Evolutionary conservation across 176 grass and related monocot genomes (phyloP).

Genomic region (Carex littledalei): DNA sequence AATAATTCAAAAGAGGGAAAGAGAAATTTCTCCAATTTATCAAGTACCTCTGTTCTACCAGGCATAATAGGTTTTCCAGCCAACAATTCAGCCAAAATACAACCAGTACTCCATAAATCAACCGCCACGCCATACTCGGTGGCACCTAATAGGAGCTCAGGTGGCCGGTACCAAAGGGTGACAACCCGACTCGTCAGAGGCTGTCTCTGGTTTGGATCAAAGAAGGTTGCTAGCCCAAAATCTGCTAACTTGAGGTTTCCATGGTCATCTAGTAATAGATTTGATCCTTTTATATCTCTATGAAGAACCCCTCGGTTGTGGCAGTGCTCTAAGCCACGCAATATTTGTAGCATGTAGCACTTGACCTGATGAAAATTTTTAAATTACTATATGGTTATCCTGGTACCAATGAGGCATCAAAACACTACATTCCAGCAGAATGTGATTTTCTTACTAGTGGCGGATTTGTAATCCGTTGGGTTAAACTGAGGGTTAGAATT

Average conservation of each 20-base stretch:
- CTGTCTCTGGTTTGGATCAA: constrained; percentile 29
- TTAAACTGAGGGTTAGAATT: not conserved
- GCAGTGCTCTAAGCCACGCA: constrained; percentile 38
- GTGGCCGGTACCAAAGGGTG: constrained; percentile 48
- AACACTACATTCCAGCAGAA: not conserved
- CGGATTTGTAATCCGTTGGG: not conserved
- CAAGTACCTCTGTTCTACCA: constrained; percentile 44
- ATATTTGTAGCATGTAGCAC: constrained; percentile 42
- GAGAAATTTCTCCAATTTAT: not conserved
- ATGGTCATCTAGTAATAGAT: constrained; percentile 38
- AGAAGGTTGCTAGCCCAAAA: constrained; percentile 46
- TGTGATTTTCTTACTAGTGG: not conserved
- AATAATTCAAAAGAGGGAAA: not conserved
- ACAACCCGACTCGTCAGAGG: constrained; percentile 48
- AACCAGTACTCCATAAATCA: constrained; percentile 58
- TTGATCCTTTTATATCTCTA: constrained; percentile 48
- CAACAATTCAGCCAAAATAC: constrained; percentile 48
- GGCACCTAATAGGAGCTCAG: constrained; percentile 46
- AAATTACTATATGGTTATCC: not conserved
- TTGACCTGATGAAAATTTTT: constrained; percentile 28
- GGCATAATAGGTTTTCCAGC: constrained; percentile 55
- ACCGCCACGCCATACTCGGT: constrained; percentile 46
- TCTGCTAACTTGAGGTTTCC: constrained; percentile 46
- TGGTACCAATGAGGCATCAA: not conserved
- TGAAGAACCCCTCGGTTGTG: constrained; percentile 39